A percentile compares a stretch with the other conserved stretches of the same genome.
Conservation (phyloP, 345 rosid species). For the Pelargonium nanum region DNA sequence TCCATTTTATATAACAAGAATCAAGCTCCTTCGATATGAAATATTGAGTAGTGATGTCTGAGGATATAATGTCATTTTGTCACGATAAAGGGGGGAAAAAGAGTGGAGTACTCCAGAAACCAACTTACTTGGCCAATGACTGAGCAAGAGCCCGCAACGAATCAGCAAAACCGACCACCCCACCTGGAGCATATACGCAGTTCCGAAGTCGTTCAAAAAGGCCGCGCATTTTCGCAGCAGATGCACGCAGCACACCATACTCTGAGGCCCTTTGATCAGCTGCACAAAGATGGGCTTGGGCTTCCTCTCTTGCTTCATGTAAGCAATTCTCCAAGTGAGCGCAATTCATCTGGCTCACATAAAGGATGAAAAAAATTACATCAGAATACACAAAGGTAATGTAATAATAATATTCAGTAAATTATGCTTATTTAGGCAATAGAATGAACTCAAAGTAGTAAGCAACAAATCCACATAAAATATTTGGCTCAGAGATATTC, state of each 20-base stretch:
- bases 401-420: too few species aligned
- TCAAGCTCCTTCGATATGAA: too few species aligned
- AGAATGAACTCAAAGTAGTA: background rate
- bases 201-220: conserved; percentile 70
- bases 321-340: conserved; percentile 95
- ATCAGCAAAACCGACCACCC: conserved; percentile 67
- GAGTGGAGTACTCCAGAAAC: background rate
- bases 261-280: conserved; percentile 88
- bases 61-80: too few species aligned
- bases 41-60: too few species aligned
- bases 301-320: conserved; percentile 99
- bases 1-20: too few species aligned
- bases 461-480: too few species aligned
- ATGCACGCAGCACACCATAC: conserved; percentile 67
- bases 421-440: background rate
- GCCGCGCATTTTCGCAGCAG: conserved; percentile 74
- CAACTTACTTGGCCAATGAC: conserved; percentile 76
- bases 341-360: conserved; percentile 79
- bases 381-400: too few species aligned
- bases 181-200: conserved; percentile 54
- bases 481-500: too few species aligned
- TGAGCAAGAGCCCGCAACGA: conserved; percentile 71
- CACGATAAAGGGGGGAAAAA: too few species aligned
- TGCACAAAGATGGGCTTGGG: conserved; percentile 90
- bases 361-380: too few species aligned